Base-by-base conservation (phyloP, 2,329 filamentous ascomycete genomes). In the Sporothrix curviconia region DNA sequence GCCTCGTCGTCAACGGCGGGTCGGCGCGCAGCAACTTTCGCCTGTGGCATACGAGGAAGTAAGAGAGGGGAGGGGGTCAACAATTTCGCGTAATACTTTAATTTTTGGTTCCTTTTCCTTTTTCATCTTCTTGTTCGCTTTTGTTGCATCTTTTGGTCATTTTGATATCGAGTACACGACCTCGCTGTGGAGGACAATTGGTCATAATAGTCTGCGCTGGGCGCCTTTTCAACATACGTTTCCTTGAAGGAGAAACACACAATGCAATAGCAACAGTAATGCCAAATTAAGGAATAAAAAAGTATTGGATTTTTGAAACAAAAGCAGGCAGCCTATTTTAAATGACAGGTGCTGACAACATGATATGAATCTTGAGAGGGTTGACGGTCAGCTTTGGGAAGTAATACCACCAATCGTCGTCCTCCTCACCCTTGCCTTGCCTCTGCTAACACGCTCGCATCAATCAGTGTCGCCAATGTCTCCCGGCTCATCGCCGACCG, bases 1-100 rank as follows among this genome's bases (percentile, higher is more conserved):
- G 80, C 0, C 59, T 79, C 8, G 72, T 74, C 0, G 53, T 72
- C n/a, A 76, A 76, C 8, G 68, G 69, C 11, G 78, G 78, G 3
- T 60, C 56, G 14, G 11, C 32, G 7, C 42, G 49, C n/a, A 55
- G 59, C 50, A 61, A 61, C 56, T 54, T 25, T 7, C 58, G 60
- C 7, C 36, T 53, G 37, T 49, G 55, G 40, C 57, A 60, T 9
- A 54, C 58, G 15, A 30, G 56, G 1, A 57, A 61, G 25, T 59
- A 56, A 25, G 22, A 9, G 12, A 3, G 2, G 36, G 7, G 7
- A 34, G 7, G 2, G 24, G 22, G 12, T 8, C 17, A 24, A 4
- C 1, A n/a, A 30, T 22, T 34, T 34, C 34, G 44, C n/a, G 36
- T n/a, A 49, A 12, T 24, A 7, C 36, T 49, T 15, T 49, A 32